A percentile compares a stretch with the other conserved stretches of the same genome.
These are phyloP conservation scores for Boletus reticuloceps DNA, from an alignment of 768 basidiomycete species.

Conservation along the genomic window DNA sequence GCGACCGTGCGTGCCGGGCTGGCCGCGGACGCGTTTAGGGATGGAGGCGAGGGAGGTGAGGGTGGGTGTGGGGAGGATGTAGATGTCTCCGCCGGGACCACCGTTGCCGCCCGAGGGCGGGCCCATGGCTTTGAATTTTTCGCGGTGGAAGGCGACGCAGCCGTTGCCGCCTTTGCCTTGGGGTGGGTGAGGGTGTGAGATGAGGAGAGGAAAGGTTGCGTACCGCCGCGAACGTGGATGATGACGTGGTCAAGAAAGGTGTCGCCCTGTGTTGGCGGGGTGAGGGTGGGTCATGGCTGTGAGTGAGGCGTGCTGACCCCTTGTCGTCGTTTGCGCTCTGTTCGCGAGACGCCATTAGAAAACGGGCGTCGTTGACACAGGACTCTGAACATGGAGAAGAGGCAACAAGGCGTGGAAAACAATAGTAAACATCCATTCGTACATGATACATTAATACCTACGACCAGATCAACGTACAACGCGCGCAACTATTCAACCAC, in stretches of 20 bases:
- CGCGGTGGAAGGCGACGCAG: slow-evolving; percentile 89
- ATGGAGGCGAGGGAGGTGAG: slow-evolving; percentile 78
- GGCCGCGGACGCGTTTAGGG: slow-evolving; percentile 62
- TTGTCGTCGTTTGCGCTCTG: slow-evolving; percentile 77
- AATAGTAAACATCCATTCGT: background rate
- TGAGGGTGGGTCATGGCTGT: background rate
- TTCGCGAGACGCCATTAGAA: slow-evolving; percentile 12
- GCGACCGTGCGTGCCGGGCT: slow-evolving; percentile 67
- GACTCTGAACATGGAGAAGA: background rate
- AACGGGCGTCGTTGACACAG: too few species aligned
- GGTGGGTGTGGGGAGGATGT: slow-evolving; percentile 73
- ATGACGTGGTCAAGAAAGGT: slow-evolving; percentile 81
- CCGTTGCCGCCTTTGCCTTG: slow-evolving; percentile 87
- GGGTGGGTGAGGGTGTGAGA: background rate
- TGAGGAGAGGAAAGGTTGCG: slow-evolving; percentile 11
- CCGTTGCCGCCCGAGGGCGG: slow-evolving; percentile 95
- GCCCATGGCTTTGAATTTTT: slow-evolving; percentile 79
- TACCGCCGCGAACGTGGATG: slow-evolving; percentile 76
- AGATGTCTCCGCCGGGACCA: slow-evolving; percentile 84
- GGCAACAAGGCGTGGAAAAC: background rate
- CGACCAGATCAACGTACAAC: background rate
- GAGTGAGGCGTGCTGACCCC: slow-evolving; percentile 40
- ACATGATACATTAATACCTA: background rate
- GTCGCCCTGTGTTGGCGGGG: slow-evolving; percentile 51
- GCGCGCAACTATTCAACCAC: too few species aligned